Conservation (phyloP, 2,329 filamentous ascomycete species). For the Fusarium illudens region DNA sequence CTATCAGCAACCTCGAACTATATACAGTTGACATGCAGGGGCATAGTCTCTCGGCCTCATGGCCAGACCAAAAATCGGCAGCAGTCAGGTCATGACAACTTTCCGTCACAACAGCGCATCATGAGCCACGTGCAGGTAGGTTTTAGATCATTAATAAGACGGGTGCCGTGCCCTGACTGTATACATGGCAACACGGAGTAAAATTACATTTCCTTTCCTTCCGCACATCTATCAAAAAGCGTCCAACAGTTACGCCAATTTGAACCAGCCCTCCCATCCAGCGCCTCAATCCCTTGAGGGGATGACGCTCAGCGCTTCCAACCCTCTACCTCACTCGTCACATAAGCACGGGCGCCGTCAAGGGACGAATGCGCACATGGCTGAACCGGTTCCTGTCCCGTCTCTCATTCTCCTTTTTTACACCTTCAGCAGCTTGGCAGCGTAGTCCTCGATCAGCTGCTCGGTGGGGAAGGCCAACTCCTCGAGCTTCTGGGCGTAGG, state of each 20-base stretch:
- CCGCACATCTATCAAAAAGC: constrained; percentile 49
- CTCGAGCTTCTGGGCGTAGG: constrained; percentile 92
- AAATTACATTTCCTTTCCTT: constrained; percentile 52
- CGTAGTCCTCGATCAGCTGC: constrained; percentile 84
- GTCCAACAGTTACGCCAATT: constrained; percentile 40
- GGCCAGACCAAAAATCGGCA: background rate
- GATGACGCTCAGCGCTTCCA: constrained; percentile 25
- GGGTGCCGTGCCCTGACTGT: constrained; percentile 43
- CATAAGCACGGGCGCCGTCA: constrained; percentile 12
- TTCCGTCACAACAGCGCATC: background rate
- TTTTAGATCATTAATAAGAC: constrained; percentile 46
- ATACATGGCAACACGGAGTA: constrained; percentile 52
- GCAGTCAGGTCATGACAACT: background rate
- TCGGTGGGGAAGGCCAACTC: constrained; percentile 95
- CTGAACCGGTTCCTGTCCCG: constrained; percentile 23
- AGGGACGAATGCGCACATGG: constrained; percentile 16
- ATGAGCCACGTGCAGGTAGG: constrained; percentile 22
- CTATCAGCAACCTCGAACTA: background rate
- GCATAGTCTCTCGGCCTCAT: background rate
- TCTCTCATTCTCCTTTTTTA: constrained; percentile 52
- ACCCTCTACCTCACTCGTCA: constrained; percentile 22
- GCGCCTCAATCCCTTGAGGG: constrained; percentile 23
- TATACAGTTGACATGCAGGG: background rate
- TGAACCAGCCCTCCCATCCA: constrained; percentile 29
- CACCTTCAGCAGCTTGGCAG: constrained; percentile 86